Evolutionary conservation across 1,284 basidiomycete genomes (phyloP).

Genomic region (Agroathelia rolfsii): DNA sequence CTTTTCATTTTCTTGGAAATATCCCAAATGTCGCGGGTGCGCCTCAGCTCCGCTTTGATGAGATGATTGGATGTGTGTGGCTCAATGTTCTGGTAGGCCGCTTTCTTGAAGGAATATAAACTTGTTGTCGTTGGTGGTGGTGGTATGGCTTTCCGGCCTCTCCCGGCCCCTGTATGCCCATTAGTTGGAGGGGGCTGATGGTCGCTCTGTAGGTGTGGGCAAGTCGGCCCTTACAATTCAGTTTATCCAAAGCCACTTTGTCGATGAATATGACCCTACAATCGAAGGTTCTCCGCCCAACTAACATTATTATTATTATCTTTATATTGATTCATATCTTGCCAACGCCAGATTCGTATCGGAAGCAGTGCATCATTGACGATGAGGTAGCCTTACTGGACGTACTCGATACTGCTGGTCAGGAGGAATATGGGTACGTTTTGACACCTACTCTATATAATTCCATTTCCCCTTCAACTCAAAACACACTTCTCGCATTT

Average conservation of each 20-base stretch:
- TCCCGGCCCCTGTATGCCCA: too few species aligned
- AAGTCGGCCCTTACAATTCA: conserved; percentile 97
- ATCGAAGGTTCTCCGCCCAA: too few species aligned
- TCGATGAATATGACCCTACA: conserved; percentile 97
- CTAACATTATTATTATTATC: too few species aligned
- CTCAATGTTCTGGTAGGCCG: too few species aligned
- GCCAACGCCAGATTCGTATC: conserved; percentile 48
- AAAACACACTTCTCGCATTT: neutral
- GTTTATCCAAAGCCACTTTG: conserved; percentile 96
- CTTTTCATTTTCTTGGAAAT: too few species aligned
- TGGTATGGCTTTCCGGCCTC: conserved; percentile 5
- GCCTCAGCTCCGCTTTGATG: too few species aligned
- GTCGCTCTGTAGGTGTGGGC: too few species aligned
- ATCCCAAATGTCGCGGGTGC: too few species aligned
- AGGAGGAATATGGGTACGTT: conserved; percentile 69
- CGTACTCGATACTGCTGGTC: conserved; percentile 61
- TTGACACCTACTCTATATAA: too few species aligned
- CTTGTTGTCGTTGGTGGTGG: conserved; percentile 11
- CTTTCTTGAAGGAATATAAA: neutral
- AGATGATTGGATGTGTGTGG: too few species aligned
- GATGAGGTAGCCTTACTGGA: conserved; percentile 59
- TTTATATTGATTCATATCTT: too few species aligned
- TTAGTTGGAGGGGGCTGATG: too few species aligned
- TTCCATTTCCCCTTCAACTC: neutral
- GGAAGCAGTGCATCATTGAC: conserved; percentile 51